Evolutionary conservation across 2,329 filamentous ascomycete genomes (phyloP), one percentile per base, ranked within the genome.

Genomic region (Xylariaceae sp.): DNA sequence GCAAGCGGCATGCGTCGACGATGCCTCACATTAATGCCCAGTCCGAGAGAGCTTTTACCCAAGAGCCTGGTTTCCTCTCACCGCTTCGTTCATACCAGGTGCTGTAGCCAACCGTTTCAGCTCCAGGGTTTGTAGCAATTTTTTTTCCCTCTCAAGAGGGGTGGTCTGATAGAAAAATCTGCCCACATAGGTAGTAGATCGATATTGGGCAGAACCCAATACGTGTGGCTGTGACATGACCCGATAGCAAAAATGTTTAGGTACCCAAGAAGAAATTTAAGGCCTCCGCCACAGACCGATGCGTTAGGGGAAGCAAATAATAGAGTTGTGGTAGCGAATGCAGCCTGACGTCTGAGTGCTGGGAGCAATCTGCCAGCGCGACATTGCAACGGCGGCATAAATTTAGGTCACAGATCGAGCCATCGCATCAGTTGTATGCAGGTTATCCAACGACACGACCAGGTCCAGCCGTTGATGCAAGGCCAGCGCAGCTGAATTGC

Each of bases 381-480:
- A 59, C 59, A 53, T 55, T 52, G 54, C 46, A 53, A 52, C 45
- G 54, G 48, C 51, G 59, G 44, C 53, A 59, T 61, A 56, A 49
- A 54, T 51, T 57, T 57, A 56, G 59, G 56, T 60, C 59, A 58
- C 51, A 56, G 56, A 61, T 59, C 56, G 54, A 58, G 51, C 53
- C 51, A 60, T 58, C 52, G 52, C 54, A 52, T 56, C 51, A 60
- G 57, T 56, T 19, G 58, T 59, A 60, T 60, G 60, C 59, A 59
- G 53, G 57, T 54, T 56, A 48, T 59, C 50, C 53, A 62, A 58
- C 54, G 47, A 46, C 53, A 62, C 56, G 56, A 62, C 62, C 55
- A 68, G 64, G 62, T 61, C 63, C 62, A 67, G 65, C 63, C 58
- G 60, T 62, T 54, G 61, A 68, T 66, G 67, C 67, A 68, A 60